Conservation (phyloP, 1,284 basidiomycete genomes). For the Gomphus sp. region DNA sequence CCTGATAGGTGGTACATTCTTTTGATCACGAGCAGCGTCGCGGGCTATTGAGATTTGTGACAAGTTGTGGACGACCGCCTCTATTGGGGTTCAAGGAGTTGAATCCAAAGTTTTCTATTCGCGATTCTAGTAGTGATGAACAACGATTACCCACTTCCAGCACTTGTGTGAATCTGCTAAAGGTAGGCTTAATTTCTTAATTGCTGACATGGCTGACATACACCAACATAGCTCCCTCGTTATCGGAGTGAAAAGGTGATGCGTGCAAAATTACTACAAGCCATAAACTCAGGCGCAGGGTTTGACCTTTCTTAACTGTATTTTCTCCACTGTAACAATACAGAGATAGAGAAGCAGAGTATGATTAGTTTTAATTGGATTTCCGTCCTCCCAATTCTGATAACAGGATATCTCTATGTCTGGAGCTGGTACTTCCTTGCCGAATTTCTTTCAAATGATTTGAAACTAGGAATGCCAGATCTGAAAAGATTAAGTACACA, state of each 20-base stretch:
- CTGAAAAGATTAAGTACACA: conserved; percentile 25
- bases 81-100: conserved; percentile 87
- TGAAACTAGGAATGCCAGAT: conserved; percentile 72
- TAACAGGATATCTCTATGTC: conserved; percentile 11
- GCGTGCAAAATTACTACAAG: conserved; percentile 74
- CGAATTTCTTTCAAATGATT: conserved; percentile 68
- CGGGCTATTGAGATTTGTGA: conserved; percentile 78
- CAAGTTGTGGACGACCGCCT: conserved; percentile 84
- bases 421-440: conserved; percentile 14
- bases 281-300: conserved; percentile 77
- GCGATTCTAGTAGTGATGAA: conserved; percentile 67
- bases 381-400: conserved; percentile 11
- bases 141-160: conserved; percentile 71
- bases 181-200: conserved; percentile 34
- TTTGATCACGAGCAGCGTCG: conserved; percentile 68
- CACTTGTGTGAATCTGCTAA: conserved; percentile 83
- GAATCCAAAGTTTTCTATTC: conserved; percentile 77
- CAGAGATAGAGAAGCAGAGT: not conserved
- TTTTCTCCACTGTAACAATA: not conserved
- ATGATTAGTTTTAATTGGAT: not conserved
- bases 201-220: not conserved
- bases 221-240: conserved; percentile 46
- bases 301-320: conserved; percentile 72
- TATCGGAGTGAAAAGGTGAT: conserved; percentile 58
- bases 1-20: conserved; percentile 55